Percentiles rank a stretch among this genome's conserved stretches.
These are phyloP conservation scores for Penicillium sp. DNA, from an alignment of 2,329 filamentous ascomycete genomes.

Conservation along the genomic window DNA sequence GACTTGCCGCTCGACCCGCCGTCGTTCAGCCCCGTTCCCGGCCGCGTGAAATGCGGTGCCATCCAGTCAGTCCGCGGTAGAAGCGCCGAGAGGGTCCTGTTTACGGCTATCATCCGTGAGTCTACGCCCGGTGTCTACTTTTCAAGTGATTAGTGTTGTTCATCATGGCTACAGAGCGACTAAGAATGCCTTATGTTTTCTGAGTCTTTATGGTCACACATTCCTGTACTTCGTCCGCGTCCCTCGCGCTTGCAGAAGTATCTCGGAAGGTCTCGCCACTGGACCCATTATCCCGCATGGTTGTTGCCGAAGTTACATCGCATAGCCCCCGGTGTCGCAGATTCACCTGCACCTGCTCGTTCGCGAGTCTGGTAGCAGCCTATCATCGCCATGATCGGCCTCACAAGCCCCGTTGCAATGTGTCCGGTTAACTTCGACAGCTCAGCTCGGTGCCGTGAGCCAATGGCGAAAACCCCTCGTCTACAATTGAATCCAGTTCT, in stretches of 20 bases:
- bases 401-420: constrained; percentile 6
- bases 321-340: neutral
- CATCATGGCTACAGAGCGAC: neutral
- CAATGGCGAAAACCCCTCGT: constrained; percentile 12
- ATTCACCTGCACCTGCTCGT: neutral
- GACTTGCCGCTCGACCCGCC: no score
- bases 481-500: neutral
- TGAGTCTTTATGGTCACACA: neutral
- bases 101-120: neutral
- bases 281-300: neutral
- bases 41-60: neutral
- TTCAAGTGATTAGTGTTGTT: neutral
- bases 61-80: neutral
- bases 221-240: neutral
- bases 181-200: neutral
- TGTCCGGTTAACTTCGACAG: constrained; percentile 6
- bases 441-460: constrained; percentile 5
- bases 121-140: neutral
- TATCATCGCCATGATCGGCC: constrained; percentile 4
- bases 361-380: no score
- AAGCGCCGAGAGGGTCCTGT: neutral
- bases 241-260: neutral
- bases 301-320: neutral
- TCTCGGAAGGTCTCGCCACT: neutral
- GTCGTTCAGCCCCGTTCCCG: no score